Evolutionary conservation across 108 stramenopile species (phyloP), one percentile per base, ranked within the genome.

Genomic region (Skeletonema marinoi): DNA sequence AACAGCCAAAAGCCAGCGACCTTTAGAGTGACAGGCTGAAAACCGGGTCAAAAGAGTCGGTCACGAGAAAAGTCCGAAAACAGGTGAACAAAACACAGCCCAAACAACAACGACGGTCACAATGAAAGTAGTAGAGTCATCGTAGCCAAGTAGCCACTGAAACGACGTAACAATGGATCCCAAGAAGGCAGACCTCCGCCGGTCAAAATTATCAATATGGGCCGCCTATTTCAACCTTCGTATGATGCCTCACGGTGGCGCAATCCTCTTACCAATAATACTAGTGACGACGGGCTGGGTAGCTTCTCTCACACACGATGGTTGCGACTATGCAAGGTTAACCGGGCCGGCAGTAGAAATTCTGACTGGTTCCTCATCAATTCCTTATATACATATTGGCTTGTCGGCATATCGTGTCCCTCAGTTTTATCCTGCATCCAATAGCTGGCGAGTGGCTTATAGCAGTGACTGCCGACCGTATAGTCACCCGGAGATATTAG

Each of bases 171-270:
- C 44, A 25, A 51, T 56, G 54, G 54, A 56, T 56, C 54, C 54
- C 8, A 25, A 25, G 16, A 56, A 56, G 54, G 54, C 54, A 25
- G 9, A 21, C 19, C 50, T 19, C 17, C 50, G 50, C 17, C 17
- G 50, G 19, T 19, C 50, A 19, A 56, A 25, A 25, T 25, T 16
- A 4, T 56, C 54, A 25, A 25, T 25, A 56, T 56, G 54, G 54
- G 54, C 54, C 9, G 54, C 54, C 9, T 56, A 56, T 10, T 56
- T 56, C 25, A 56, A 56, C 54, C 21, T 25, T 11, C 25, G 54
- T 29, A 48, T 81, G 33, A 81, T 82, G 81, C 81, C 81, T n/a
- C 81, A 82, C 25, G 81, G 81, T 9, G 78, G 66, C 48, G 38
- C 32, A 36, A 68, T 78, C n/a, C 60, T 82, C 32, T 38, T 84